A percentile compares a stretch with the other conserved stretches of the same genome.
phyloP scores from a whole-genome alignment of 768 basidiomycete species.

The Termitomyces bulborhizus region DNA sequence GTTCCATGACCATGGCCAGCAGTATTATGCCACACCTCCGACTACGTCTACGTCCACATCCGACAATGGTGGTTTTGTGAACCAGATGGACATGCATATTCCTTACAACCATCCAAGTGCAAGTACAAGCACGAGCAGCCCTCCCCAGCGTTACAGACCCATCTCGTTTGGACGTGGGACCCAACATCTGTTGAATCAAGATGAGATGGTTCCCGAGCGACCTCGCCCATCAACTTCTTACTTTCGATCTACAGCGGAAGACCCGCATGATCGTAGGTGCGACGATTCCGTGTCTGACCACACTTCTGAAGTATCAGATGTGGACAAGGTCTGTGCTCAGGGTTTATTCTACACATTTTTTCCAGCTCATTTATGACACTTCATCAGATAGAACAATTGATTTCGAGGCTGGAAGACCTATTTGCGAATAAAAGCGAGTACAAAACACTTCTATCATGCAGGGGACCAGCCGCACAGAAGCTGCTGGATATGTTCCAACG shows the following conservation, averaged over 20 bases:
- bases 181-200: conserved; percentile 6
- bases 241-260: background rate
- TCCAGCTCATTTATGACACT: background rate
- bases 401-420: conserved; percentile 1
- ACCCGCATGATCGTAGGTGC: background rate
- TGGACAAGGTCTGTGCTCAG: background rate
- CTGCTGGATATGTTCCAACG: conserved; percentile 6
- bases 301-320: conserved; percentile 1
- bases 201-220: background rate
- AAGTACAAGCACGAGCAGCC: background rate
- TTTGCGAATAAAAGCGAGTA: background rate
- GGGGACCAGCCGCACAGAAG: background rate
- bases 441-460: background rate
- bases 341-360: background rate
- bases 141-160: conserved; percentile 1
- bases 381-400: conserved; percentile 1
- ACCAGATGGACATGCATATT: background rate
- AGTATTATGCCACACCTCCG: background rate
- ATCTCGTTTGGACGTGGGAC: conserved; percentile 9
- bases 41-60: background rate
- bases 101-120: background rate
- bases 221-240: background rate
- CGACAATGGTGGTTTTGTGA: background rate
- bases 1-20: conserved; percentile 1
- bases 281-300: background rate